These are phyloP conservation scores for Tulasnella sp. DNA, from an alignment of 768 basidiomycete species.

Conservation along the genomic window DNA sequence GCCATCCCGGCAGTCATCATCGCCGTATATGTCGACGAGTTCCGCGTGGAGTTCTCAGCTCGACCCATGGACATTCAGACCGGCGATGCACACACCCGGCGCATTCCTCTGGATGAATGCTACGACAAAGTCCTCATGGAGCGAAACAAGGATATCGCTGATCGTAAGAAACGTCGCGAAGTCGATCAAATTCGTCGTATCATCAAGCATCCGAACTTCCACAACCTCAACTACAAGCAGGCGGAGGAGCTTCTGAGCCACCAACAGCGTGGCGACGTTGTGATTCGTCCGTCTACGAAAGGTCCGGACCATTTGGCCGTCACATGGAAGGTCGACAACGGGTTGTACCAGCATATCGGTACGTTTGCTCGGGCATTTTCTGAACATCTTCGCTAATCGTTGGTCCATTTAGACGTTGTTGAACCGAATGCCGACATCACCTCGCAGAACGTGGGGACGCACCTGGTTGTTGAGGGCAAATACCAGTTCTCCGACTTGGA, in stretches of 20 bases:
- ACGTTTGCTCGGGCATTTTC: conserved; percentile 21
- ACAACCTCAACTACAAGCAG: conserved; percentile 81
- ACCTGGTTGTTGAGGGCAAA: conserved; percentile 59
- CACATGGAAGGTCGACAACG: conserved; percentile 98
- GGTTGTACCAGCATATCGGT: conserved; percentile 95
- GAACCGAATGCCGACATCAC: conserved; percentile 68
- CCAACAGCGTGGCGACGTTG: conserved; percentile 90
- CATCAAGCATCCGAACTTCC: conserved; percentile 97
- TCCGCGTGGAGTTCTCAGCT: conserved; percentile 65
- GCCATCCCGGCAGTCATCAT: conserved; percentile 71
- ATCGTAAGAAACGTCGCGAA: conserved; percentile 76
- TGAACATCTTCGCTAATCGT: background rate
- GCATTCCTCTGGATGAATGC: conserved; percentile 43
- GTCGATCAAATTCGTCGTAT: conserved; percentile 69
- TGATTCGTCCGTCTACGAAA: conserved; percentile 92
- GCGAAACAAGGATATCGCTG: conserved; percentile 59
- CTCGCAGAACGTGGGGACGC: conserved; percentile 44
- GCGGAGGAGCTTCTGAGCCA: conserved; percentile 84
- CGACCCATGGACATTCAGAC: conserved; percentile 47
- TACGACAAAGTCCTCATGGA: conserved; percentile 59
- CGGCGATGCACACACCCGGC: conserved; percentile 53
- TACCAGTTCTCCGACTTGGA: conserved; percentile 90
- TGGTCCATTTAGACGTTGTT: conserved; percentile 54
- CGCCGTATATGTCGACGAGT: conserved; percentile 52
- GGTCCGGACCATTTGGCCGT: conserved; percentile 88